Conservation (phyloP, 345 rosid genomes). For the Gossypium rotundifolium region DNA sequence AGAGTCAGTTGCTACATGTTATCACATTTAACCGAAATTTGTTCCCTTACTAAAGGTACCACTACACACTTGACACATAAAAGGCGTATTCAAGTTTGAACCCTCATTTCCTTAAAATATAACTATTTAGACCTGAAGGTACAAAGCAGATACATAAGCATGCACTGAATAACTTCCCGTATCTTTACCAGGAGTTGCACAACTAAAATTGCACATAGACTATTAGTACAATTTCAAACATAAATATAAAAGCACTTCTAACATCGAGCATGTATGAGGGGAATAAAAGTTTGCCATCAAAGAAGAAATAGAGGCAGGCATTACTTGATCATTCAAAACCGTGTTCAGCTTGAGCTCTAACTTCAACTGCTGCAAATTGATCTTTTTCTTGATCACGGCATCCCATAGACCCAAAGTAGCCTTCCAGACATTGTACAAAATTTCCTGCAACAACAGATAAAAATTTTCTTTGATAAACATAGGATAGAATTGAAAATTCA, state of each 20-base stretch:
- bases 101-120: neutral
- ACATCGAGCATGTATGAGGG: neutral
- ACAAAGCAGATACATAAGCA: neutral
- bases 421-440: conserved; percentile 63
- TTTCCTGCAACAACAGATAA: conserved; percentile 50
- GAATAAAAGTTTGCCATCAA: neutral
- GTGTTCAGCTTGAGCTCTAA: conserved; percentile 72
- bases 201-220: neutral
- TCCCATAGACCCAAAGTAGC: conserved; percentile 58
- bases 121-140: neutral
- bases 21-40: neutral
- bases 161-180: neutral
- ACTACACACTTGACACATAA: neutral
- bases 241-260: conserved; percentile 6
- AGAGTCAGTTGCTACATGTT: neutral
- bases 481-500: neutral
- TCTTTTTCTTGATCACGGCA: conserved; percentile 60
- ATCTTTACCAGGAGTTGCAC: neutral
- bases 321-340: conserved; percentile 66
- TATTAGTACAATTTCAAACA: neutral
- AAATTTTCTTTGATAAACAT: conserved; percentile 12
- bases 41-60: neutral
- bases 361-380: conserved; percentile 58
- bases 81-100: neutral
- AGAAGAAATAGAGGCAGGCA: conserved; percentile 16